Percentiles rank a stretch among this genome's conserved stretches.
These are phyloP conservation scores for Wickerhamiella parazyma DNA, from an alignment of 805 yeast genomes.

Conservation along the genomic window DNA sequence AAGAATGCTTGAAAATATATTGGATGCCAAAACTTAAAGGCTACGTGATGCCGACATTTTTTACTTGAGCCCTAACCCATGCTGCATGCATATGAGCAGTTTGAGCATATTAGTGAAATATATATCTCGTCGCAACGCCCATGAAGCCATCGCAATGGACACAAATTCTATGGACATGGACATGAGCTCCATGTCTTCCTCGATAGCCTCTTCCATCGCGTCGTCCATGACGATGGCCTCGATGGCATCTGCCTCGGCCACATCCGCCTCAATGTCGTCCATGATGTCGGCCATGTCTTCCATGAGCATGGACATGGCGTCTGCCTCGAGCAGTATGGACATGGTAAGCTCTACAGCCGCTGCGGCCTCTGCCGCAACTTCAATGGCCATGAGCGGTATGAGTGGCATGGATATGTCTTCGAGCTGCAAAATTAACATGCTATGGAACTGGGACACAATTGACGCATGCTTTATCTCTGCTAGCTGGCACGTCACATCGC, in stretches of 20 bases:
- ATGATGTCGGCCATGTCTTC: constrained; percentile 15
- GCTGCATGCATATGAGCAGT: no score
- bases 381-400: constrained; percentile 11
- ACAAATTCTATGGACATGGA: constrained; percentile 3
- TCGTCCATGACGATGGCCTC: not conserved
- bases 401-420: constrained; percentile 14
- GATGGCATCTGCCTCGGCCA: not conserved
- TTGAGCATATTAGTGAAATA: constrained; percentile 5
- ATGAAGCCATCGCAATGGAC: not conserved
- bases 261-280: constrained; percentile 8
- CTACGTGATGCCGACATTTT: no score
- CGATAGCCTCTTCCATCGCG: not conserved
- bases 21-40: no score
- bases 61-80: not conserved
- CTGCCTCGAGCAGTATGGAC: constrained; percentile 1
- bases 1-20: no score
- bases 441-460: constrained; percentile 63
- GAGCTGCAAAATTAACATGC: constrained; percentile 34
- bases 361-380: not conserved
- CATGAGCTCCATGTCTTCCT: not conserved
- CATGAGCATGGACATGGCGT: constrained; percentile 8
- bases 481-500: constrained; percentile 47
- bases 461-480: constrained; percentile 51
- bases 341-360: not conserved
- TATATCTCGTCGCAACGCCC: not conserved